Evolutionary conservation across 1,284 basidiomycete species (phyloP), one percentile per base, ranked within the genome.

Genomic region (Boletus semigastroideus): DNA sequence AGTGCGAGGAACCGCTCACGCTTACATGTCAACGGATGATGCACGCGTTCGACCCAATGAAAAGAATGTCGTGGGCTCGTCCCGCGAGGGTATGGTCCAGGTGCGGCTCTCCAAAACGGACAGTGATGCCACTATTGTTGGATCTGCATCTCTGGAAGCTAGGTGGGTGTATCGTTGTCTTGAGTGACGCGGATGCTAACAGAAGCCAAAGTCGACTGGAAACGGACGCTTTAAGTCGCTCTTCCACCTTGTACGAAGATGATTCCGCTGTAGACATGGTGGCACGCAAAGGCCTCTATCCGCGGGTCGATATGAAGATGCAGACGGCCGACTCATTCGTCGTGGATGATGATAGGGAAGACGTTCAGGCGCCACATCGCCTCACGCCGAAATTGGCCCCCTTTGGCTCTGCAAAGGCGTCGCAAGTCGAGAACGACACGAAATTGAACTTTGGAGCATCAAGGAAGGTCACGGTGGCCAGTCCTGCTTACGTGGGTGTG

Each of bases 161-260:
- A 52, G 49, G 62, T 61, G 40, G 7, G 40, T 6, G 5, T 34
- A 44, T 1, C 4, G 13, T 6, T 37, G 0, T 8, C 36, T 16
- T 14, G 4, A 16, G n/a, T 17, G 11, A 4, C 0, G n/a, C 25
- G 25, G 38, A 40, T 42, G 10, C 49, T 59, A 3, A 65, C 8
- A 11, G 14, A 38, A n/a, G 28, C 8, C 9, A 9, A 38, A 49
- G 43, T 22, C 11, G n/a, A 17, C 10, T 6, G 6, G 25, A 7
- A 17, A 34, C 37, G 27, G 16, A 30, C 9, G 22, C 20, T n/a
- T 19, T n/a, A 5, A 30, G 46, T 19, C 31, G 19, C 6, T 10
- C 46, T 28, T 49, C 37, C 10, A 20, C 22, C 13, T 7, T n/a
- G 4, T 1, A 44, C 20, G 36, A 48, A 5, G 33, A 44, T 30